Conservation (phyloP, 768 basidiomycete species). For the Calocybe gangraenosa region DNA sequence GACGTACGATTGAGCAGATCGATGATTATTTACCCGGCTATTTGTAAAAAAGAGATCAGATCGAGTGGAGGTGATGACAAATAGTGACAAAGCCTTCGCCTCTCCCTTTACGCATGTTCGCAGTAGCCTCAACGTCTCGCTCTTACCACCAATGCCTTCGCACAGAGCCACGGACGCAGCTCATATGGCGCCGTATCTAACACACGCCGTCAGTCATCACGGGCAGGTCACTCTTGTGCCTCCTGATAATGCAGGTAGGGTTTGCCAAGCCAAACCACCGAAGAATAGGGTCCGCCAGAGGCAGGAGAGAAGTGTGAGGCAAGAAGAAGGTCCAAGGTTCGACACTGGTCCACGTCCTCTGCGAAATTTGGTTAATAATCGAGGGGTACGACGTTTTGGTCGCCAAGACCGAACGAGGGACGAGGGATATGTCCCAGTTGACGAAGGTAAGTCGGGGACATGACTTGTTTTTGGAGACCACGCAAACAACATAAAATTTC, state of each 20-base stretch:
- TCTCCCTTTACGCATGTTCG: conserved; percentile 38
- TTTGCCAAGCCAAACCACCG: conserved; percentile 43
- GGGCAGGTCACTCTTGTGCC: conserved; percentile 46
- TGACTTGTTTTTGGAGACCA: neutral
- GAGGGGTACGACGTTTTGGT: conserved; percentile 23
- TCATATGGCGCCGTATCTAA: conserved; percentile 53
- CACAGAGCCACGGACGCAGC: conserved; percentile 46
- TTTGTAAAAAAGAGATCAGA: too few species aligned
- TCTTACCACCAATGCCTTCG: conserved; percentile 40
- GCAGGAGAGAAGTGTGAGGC: conserved; percentile 35
- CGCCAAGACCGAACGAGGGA: conserved; percentile 25
- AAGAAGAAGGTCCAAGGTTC: conserved; percentile 44
- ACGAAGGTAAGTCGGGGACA: conserved; percentile 19
- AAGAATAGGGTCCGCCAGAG: conserved; percentile 30
- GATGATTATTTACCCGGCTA: too few species aligned
- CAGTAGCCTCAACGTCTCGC: conserved; percentile 26
- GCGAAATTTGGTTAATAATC: conserved; percentile 19
- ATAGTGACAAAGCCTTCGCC: conserved; percentile 37
- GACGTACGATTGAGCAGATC: too few species aligned
- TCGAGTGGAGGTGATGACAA: conserved; percentile 16
- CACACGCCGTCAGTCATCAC: conserved; percentile 51
- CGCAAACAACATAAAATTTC: conserved; percentile 4
- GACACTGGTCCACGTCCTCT: conserved; percentile 36
- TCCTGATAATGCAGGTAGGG: conserved; percentile 46
- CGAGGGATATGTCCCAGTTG: conserved; percentile 6